Conservation (phyloP, 306 rosid species). For the Fragaria ananassa region DNA sequence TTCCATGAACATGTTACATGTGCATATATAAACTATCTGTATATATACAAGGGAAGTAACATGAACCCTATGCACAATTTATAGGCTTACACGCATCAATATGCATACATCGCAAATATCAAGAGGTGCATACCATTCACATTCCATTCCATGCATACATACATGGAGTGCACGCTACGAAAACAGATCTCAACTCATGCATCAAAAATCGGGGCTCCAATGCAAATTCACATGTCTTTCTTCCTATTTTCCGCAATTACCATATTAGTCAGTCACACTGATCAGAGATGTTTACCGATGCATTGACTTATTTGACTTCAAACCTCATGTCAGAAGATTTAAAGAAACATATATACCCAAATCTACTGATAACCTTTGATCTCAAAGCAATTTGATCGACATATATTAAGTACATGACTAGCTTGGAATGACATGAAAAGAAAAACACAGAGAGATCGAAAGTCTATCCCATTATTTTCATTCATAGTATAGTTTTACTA, state of each 20-base stretch:
- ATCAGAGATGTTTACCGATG: not conserved
- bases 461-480: not conserved
- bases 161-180: constrained; percentile 6
- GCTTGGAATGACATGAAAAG: not conserved
- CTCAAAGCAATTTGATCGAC: not conserved
- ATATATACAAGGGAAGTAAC: no score
- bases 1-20: no score
- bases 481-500: not conserved
- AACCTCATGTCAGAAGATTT: not conserved
- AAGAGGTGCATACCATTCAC: not conserved
- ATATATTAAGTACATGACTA: not conserved
- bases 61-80: no score
- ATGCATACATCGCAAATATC: not conserved
- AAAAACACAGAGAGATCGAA: not conserved
- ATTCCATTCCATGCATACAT: constrained; percentile 4
- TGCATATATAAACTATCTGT: no score
- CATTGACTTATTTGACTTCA: not conserved
- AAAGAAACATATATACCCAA: not conserved
- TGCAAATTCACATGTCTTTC: not conserved
- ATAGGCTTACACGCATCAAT: not conserved
- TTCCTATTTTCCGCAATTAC: not conserved
- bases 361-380: not conserved
- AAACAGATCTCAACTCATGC: not conserved
- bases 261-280: not conserved
- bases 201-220: not conserved